These are phyloP conservation scores for Trichopus zeylanicus DNA, from an alignment of 116 monocot species.

Conservation along the genomic window DNA sequence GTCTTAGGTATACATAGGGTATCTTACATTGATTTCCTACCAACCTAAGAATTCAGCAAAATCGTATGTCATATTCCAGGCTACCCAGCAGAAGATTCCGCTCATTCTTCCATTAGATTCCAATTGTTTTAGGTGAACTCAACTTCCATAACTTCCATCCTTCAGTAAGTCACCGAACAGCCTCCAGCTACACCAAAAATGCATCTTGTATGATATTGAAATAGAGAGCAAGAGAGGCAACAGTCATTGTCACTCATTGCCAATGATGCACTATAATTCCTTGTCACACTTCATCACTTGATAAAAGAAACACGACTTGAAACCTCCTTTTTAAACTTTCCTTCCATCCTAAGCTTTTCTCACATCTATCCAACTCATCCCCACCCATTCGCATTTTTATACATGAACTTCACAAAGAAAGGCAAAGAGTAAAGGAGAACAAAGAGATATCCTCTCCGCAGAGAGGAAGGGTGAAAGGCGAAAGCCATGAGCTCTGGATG, in stretches of 20 bases:
- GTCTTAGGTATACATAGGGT: too few relatives aligned
- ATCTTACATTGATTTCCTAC: too few relatives aligned
- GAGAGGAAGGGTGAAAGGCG: background rate
- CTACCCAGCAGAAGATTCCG: too few relatives aligned
- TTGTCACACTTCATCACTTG: background rate
- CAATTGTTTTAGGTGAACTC: too few relatives aligned
- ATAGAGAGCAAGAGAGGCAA: background rate
- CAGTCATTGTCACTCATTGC: background rate
- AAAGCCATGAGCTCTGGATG: slow-evolving; percentile 23
- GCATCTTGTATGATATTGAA: too few relatives aligned
- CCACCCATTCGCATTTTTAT: background rate
- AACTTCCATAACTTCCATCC: too few relatives aligned
- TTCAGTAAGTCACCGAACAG: too few relatives aligned
- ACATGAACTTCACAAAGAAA: background rate
- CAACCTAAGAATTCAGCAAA: too few relatives aligned
- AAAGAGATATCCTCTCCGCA: too few relatives aligned
- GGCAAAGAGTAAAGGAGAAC: background rate
- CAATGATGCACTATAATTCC: background rate
- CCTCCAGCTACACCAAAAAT: too few relatives aligned
- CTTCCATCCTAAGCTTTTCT: background rate
- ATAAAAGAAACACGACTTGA: background rate
- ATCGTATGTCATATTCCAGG: too few relatives aligned
- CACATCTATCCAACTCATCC: background rate
- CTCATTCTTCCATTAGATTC: too few relatives aligned
- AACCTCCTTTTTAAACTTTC: background rate